Percentiles rank a stretch among this genome's conserved stretches.
phyloP scores from a whole-genome alignment of 1,284 basidiomycete species.

The Athelia sp. region DNA sequence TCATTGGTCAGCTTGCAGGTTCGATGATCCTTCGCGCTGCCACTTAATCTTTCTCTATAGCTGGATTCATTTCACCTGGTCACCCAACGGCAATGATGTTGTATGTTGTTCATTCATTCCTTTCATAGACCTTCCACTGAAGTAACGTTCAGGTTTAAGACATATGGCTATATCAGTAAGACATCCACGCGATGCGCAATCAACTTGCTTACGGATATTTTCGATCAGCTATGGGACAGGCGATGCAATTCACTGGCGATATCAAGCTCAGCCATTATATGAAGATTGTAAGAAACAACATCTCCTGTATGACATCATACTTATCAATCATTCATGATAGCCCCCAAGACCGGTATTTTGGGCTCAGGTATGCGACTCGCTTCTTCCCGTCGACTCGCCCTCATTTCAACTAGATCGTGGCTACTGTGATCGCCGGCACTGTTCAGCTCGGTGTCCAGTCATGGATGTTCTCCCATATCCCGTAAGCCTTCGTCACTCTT shows the following conservation, averaged over 20 bases:
- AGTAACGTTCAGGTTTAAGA: slow-evolving; percentile 24
- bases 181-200: slow-evolving; percentile 24
- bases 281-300: slow-evolving; percentile 27
- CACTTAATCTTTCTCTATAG: slow-evolving; percentile 24
- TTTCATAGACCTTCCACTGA: not conserved
- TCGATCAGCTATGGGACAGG: slow-evolving; percentile 9
- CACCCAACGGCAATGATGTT: slow-evolving; percentile 35
- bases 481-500: not conserved
- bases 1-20: slow-evolving; percentile 9
- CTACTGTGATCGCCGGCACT: slow-evolving; percentile 35
- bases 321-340: no score
- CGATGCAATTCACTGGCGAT: slow-evolving; percentile 37
- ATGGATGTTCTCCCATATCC: slow-evolving; percentile 29
- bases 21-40: not conserved
- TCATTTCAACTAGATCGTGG: slow-evolving; percentile 29
- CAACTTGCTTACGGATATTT: not conserved
- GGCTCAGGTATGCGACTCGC: slow-evolving; percentile 22
- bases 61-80: slow-evolving; percentile 49
- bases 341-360: slow-evolving; percentile 41
- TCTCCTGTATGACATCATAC: no score
- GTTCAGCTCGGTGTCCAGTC: slow-evolving; percentile 37
- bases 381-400: not conserved
- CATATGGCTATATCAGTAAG: slow-evolving; percentile 28
- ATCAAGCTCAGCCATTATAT: slow-evolving; percentile 47
- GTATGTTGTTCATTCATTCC: slow-evolving; percentile 2